Evolutionary conservation across 352 stramenopile species (phyloP).

Genomic region (Hyaloperonospora brassicae): DNA sequence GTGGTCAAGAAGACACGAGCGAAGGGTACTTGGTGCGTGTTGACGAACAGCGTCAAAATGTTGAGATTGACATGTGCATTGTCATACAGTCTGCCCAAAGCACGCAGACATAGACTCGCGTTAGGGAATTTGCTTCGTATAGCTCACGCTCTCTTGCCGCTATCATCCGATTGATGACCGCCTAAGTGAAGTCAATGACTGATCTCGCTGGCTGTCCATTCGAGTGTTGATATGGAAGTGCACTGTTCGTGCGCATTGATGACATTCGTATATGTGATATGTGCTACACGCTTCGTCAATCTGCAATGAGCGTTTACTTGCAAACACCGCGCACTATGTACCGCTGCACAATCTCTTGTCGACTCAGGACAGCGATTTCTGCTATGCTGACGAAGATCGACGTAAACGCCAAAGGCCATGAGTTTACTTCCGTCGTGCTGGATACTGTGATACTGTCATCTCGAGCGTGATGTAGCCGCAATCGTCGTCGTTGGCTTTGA

Average conservation of each 20-base stretch:
- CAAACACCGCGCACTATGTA: constrained; percentile 67
- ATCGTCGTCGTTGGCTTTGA: constrained; percentile 49
- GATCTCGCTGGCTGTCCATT: constrained; percentile 26
- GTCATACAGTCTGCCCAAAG: constrained; percentile 49
- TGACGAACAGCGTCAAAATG: constrained; percentile 61
- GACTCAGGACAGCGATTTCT: constrained; percentile 56
- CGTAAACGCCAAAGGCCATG: background rate
- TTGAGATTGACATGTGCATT: constrained; percentile 68
- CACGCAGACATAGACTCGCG: constrained; percentile 40
- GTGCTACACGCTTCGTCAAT: constrained; percentile 18
- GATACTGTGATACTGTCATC: constrained; percentile 52
- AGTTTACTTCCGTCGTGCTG: constrained; percentile 46
- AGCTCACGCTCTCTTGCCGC: constrained; percentile 53
- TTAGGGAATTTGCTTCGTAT: constrained; percentile 49
- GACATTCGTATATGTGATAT: constrained; percentile 69
- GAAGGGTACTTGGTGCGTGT: constrained; percentile 55
- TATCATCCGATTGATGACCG: constrained; percentile 34
- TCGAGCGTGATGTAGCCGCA: constrained; percentile 67
- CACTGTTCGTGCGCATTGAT: constrained; percentile 46
- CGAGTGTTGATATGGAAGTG: constrained; percentile 46
- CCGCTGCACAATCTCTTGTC: constrained; percentile 49
- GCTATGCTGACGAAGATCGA: constrained; percentile 26
- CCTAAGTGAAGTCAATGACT: constrained; percentile 2
- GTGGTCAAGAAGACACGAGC: constrained; percentile 59
- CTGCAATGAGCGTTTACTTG: constrained; percentile 37